These are phyloP conservation scores for Amylostereum areolatum DNA, from an alignment of 1,284 basidiomycete species.

Conservation along the genomic window DNA sequence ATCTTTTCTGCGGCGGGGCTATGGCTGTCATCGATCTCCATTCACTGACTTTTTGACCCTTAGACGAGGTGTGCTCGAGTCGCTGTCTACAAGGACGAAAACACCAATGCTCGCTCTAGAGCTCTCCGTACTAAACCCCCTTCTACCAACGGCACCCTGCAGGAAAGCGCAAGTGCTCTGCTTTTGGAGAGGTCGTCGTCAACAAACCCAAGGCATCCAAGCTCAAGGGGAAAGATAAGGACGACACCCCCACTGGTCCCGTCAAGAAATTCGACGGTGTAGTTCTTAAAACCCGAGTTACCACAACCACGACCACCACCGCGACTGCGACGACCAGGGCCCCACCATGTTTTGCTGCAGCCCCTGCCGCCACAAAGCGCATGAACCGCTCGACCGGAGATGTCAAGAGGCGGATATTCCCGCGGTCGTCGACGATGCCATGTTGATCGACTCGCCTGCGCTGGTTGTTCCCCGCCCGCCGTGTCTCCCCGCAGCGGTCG, in stretches of 20 bases:
- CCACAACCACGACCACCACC: slow-evolving; percentile 18
- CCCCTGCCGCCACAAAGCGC: no score
- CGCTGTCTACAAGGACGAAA: slow-evolving; percentile 57
- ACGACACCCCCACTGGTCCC: slow-evolving; percentile 16
- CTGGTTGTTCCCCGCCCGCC: slow-evolving; percentile 10
- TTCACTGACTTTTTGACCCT: no score
- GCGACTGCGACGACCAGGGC: slow-evolving; percentile 23
- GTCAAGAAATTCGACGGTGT: slow-evolving; percentile 48
- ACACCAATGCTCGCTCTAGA: slow-evolving; percentile 42
- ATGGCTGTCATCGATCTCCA: no score
- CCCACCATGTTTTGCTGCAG: no score
- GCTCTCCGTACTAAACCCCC: slow-evolving; percentile 55
- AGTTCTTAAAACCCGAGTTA: slow-evolving; percentile 40
- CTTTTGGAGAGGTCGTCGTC: slow-evolving; percentile 55
- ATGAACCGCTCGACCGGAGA: no score
- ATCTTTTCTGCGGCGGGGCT: no score
- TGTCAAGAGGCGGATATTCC: no score
- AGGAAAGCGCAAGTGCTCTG: slow-evolving; percentile 71
- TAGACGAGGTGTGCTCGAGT: slow-evolving; percentile 52
- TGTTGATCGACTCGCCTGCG: slow-evolving; percentile 47
- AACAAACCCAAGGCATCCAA: slow-evolving; percentile 28
- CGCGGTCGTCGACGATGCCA: slow-evolving; percentile 44
- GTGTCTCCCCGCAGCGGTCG: slow-evolving; percentile 4
- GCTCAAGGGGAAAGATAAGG: slow-evolving; percentile 41
- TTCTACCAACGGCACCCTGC: slow-evolving; percentile 34